Evolutionary conservation across 495 filamentous ascomycete genomes (phyloP).

Genomic region (Xylaria sp.): DNA sequence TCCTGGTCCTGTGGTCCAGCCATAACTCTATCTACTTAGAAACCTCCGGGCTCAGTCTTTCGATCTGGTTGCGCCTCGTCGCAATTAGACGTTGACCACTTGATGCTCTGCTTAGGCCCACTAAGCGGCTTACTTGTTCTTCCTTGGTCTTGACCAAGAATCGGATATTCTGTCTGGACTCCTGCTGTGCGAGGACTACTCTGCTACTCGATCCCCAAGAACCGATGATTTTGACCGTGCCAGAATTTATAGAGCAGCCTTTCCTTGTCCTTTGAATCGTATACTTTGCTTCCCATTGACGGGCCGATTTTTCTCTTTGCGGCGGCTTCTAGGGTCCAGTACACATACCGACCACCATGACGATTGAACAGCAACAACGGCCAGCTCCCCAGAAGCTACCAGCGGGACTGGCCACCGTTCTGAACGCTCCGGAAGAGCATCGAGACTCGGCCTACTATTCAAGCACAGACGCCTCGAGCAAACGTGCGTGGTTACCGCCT

Average conservation of each 20-base stretch:
- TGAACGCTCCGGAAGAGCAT: constrained; percentile 59
- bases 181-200: constrained; percentile 3
- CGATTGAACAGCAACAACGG: constrained; percentile 48
- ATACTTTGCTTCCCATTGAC: constrained; percentile 6
- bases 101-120: constrained; percentile 34
- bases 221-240: constrained; percentile 9
- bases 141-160: not conserved
- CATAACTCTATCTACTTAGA: not conserved
- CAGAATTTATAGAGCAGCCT: constrained; percentile 3
- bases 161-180: not conserved
- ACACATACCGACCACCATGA: constrained; percentile 31
- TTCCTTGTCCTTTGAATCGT: not conserved
- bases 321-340: not conserved
- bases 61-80: constrained; percentile 38
- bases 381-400: constrained; percentile 57
- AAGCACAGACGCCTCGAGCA: constrained; percentile 61
- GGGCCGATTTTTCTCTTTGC: not conserved
- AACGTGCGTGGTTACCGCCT: constrained; percentile 50
- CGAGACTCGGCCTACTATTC: constrained; percentile 64
- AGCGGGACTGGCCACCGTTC: constrained; percentile 53
- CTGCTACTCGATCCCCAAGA: not conserved
- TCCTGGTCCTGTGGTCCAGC: constrained; percentile 13
- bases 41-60: constrained; percentile 22
- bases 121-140: constrained; percentile 20
- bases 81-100: constrained; percentile 37